Conservation (phyloP, 176 grass and related monocot species). For the Lolium rigidum region DNA sequence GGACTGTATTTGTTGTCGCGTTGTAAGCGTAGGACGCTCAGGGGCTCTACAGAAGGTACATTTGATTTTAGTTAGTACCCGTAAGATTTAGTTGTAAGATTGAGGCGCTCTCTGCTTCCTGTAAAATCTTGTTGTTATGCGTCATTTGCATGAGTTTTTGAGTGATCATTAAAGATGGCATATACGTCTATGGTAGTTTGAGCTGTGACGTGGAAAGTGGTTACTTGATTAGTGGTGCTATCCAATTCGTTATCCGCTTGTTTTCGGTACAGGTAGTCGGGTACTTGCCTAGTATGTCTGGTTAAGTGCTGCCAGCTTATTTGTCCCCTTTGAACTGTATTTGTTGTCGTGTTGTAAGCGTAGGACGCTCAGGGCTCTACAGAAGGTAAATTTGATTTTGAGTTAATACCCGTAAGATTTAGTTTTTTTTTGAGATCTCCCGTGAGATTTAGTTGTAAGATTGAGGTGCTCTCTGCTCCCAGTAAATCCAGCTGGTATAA, state of each 20-base stretch:
- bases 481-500: constrained; percentile 1
- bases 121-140: too few species aligned
- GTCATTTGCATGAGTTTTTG: constrained; percentile 22
- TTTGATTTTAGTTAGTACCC: background rate
- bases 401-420: constrained; percentile 15
- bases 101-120: constrained; percentile 9
- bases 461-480: background rate
- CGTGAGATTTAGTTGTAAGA: background rate
- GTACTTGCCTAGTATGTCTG: constrained; percentile 6
- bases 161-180: constrained; percentile 5
- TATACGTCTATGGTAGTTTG: constrained; percentile 11
- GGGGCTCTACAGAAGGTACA: background rate
- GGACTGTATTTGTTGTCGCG: constrained; percentile 6
- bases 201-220: background rate
- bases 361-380: background rate
- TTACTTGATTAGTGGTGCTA: background rate
- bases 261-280: background rate
- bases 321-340: background rate
- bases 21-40: background rate
- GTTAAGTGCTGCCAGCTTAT: background rate
- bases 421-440: too few species aligned
- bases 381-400: background rate
- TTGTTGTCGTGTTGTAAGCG: constrained; percentile 2
- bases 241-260: background rate
- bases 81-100: constrained; percentile 19